Base-by-base conservation (phyloP, 768 basidiomycete species). In the Boletus pseudopeckii region DNA sequence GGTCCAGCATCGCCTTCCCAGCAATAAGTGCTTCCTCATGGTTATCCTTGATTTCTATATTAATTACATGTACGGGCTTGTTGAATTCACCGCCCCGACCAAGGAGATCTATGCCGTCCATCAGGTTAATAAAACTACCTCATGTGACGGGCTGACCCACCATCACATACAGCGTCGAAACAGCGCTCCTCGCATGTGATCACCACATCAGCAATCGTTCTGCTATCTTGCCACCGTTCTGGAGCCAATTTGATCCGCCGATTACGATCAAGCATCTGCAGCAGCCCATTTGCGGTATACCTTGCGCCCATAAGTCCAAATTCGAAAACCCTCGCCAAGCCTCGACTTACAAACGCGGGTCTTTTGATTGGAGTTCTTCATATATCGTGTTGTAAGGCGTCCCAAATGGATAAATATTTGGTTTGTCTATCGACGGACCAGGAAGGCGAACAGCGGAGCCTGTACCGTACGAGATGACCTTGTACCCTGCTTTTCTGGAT, bases 111-210 rank as follows among this genome's bases (percentile, higher is more conserved):
- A 56, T 46, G 18, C 36, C 42, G 50, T 45, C 43, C 38, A 42
- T 61, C 57, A 60, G 50, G 33, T 62, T 40, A 47, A 49, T 47
- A 54, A 43, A 48, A 22, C 32, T 7, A 33, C 50, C 43, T 56
- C 55, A 45, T 57, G 28, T 41, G 36, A 37, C 47, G 51, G 54
- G 57, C 41, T 32, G 52, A 69, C 83, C 64, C 63, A 97, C 97
- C 97, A 70, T 98, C 97, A 67, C 95, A 97, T 18, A 99, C 97
- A 1, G 93, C 90, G 67, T 99, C 97, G 70, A 94, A 99, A 71
- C 97, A 99, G 49, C 96, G 84, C 70, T 99, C 97, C 74, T 98
- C 97, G 70, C 97, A 99, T 6, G 97, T 99, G 65, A 99, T 94
- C 20, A 99, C 97, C 20, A 99, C 80, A 67, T 99, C 97, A n/a